Base-by-base conservation (phyloP, 768 basidiomycete genomes). In the Trametes villosa region DNA sequence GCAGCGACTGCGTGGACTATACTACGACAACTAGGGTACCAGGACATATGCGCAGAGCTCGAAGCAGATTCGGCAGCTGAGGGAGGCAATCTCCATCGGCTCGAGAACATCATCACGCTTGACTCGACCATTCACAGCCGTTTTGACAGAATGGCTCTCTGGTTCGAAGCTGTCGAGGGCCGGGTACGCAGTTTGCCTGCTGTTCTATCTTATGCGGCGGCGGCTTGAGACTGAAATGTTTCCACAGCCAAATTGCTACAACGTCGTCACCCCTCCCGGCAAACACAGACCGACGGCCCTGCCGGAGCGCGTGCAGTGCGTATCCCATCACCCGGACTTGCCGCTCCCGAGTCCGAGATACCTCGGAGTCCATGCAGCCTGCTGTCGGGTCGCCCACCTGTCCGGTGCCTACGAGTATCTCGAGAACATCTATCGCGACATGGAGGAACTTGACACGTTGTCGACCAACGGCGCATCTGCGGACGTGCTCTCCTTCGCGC, bases 331-430 rank as follows among this genome's bases (percentile, higher is more conserved):
- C 44, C 44, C 53, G 36, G 53, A 22, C 13, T 34, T 58, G 44
- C 57, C 57, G 40, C 57, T 58, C 27, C 48, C 57, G 6, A 51
- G 42, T 31, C 57, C 57, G 20, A 42, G 48, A 30, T 58, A 58
- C 47, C 57, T 50, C 36, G 36, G 33, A 27, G 22, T 58, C 29
- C 57, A 58, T 36, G 57, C 47, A n/a, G 34, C 48, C 47, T 58
- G 57, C 30, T 49, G 38, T 50, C 34, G 57, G 50, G 44, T 58
- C 34, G 46, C 47, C 15, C 46, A 50, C 57, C 40, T 58, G 47
- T 58, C 57, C 29, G 57, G 57, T 29, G 57, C 57, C 38, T 40
- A 41, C 42, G 59, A 60, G 20, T 34, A 50, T 38, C 30, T 60
- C 22, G 59, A 60, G 22, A 34, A 45, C 40, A 34, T 60, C 36